These are phyloP conservation scores for Paecilomyces niveus DNA, from an alignment of 2,329 filamentous ascomycete genomes.

Conservation along the genomic window DNA sequence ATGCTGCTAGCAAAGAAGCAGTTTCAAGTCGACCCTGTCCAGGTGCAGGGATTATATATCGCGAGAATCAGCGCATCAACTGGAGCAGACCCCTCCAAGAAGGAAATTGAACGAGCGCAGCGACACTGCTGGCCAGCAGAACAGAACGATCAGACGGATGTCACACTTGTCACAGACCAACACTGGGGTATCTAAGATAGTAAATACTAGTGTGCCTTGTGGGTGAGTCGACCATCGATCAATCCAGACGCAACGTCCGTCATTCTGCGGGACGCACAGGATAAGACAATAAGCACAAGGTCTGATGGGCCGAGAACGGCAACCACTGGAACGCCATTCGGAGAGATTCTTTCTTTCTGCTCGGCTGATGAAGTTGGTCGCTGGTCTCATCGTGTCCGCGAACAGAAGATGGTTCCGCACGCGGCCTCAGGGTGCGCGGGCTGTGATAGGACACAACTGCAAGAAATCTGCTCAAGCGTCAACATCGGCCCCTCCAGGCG, in stretches of 20 bases:
- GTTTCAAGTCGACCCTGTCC: neutral
- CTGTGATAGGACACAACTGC: neutral
- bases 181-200: neutral
- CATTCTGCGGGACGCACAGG: neutral
- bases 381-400: neutral
- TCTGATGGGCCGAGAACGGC: neutral
- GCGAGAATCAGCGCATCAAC: too few species aligned
- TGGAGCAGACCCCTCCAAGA: too few species aligned
- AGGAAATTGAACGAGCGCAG: too few species aligned
- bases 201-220: neutral
- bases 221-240: neutral
- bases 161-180: neutral
- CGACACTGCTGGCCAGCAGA: neutral
- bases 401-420: neutral
- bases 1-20: neutral
- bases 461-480: constrained; percentile 13
- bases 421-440: neutral
- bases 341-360: too few species aligned
- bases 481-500: neutral
- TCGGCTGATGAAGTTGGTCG: neutral
- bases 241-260: too few species aligned
- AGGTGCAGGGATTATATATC: neutral
- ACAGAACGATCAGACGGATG: neutral
- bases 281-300: neutral
- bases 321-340: neutral